Evolutionary conservation across 2,329 filamentous ascomycete genomes (phyloP).

Genomic region (Ceratocystis destructans): DNA sequence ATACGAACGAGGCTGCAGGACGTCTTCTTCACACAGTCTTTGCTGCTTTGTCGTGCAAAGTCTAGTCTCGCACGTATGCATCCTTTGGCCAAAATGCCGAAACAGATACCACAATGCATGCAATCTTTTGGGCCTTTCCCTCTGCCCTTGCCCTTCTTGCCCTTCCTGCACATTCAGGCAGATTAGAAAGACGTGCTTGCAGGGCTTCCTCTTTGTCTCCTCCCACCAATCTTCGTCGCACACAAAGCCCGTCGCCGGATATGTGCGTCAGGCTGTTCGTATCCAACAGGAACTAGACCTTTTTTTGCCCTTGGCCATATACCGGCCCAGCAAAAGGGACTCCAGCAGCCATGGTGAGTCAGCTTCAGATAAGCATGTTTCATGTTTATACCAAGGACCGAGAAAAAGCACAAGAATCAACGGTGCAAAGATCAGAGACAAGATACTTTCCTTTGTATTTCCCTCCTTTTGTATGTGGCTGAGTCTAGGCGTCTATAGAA

Average conservation of each 20-base stretch:
- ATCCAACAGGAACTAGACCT: neutral
- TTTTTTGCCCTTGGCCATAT: neutral
- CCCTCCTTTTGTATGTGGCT: neutral
- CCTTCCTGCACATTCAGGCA: neutral
- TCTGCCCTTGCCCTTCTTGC: neutral
- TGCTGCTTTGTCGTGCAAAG: neutral
- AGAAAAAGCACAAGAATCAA: neutral
- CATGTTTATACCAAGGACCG: neutral
- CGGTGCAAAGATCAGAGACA: neutral
- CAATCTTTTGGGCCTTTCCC: neutral
- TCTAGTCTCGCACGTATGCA: neutral
- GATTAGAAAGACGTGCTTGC: neutral
- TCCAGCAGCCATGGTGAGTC: neutral
- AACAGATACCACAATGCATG: neutral
- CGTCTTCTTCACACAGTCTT: neutral
- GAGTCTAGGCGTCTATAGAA: constrained; percentile 4
- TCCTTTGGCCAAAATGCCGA: neutral
- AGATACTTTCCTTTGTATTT: neutral
- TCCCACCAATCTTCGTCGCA: neutral
- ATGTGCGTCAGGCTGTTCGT: neutral
- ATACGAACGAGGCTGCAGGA: neutral
- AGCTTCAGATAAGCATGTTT: neutral
- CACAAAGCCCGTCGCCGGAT: neutral
- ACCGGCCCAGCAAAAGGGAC: neutral
- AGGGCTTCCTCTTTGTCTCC: neutral